Evolutionary conservation across 2,329 filamentous ascomycete species (phyloP), one percentile per base, ranked within the genome.

Genomic region (Pseudogymnoascus sp.): DNA sequence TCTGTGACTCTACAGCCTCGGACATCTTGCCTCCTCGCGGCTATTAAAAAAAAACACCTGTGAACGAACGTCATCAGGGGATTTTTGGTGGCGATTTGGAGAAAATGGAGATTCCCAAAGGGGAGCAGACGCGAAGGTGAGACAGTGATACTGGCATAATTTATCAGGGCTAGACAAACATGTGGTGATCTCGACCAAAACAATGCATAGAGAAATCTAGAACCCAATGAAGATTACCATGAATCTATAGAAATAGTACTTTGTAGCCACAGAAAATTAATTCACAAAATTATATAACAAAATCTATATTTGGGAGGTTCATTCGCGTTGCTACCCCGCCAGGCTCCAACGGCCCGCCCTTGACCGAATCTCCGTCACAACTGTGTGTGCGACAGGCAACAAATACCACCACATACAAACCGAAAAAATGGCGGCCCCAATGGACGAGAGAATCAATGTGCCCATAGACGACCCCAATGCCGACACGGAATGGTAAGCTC

Each of bases 391-490:
- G 28, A 54, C 47, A 54, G 47, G 47, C 47, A 54, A 54, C 47
- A 54, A 16, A 54, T 22, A 54, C 9, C 47, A 54, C 47, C 47
- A 54, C 47, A 33, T 54, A 33, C 28, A 54, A 54, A 54, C 47
- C 47, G 4, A 2, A 18, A 70, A 64, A 11, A 87, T 87, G 85
- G 83, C 84, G 16, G 82, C 83, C 33, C 57, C 57, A 12, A 70
- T 75, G 67, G 85, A 88, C 60, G 83, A 88, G 70, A 78, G 85
- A 54, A 86, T 88, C 67, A 81, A 81, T 70, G 94, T 99, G 63
- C 92, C 92, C 47, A 88, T 99, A 67, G 91, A 96, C 72, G 88
- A 97, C 72, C 93, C 93, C 33, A 96, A 97, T 72, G 94, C 92
- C 65, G 94, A 99, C 73, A 99, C 94, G 65, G 94, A 99, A 87